Evolutionary conservation across 2,329 filamentous ascomycete species (phyloP).

Genomic region (Pseudogymnoascus sp.): DNA sequence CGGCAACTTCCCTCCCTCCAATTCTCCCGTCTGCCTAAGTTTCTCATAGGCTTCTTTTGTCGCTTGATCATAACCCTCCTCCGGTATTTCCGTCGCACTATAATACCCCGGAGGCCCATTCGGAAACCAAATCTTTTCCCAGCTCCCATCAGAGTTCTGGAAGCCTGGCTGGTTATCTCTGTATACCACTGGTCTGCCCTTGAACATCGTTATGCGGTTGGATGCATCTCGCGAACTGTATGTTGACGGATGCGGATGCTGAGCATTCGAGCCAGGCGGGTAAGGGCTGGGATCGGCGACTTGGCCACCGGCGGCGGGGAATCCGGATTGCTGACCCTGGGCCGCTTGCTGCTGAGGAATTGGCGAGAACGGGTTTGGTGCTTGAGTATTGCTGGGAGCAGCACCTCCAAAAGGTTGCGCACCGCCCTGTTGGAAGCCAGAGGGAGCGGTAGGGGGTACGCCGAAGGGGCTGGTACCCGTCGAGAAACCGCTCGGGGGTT

Average conservation of each 20-base stretch:
- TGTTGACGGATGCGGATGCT: constrained; percentile 13
- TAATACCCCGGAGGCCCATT: constrained; percentile 57
- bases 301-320: neutral
- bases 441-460: neutral
- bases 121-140: constrained; percentile 64
- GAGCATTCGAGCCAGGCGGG: neutral
- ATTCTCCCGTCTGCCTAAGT: constrained; percentile 57
- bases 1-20: constrained; percentile 65
- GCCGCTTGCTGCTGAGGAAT: constrained; percentile 12
- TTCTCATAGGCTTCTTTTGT: constrained; percentile 54
- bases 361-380: constrained; percentile 12
- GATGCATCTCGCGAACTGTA: constrained; percentile 16
- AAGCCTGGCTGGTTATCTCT: constrained; percentile 40
- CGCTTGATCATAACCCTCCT: constrained; percentile 49
- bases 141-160: constrained; percentile 44
- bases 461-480: neutral
- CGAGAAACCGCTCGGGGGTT: neutral
- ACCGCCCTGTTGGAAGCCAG: neutral
- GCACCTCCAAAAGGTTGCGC: constrained; percentile 27
- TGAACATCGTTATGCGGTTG: constrained; percentile 47
- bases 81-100: constrained; percentile 52
- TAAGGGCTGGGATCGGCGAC: constrained; percentile 6
- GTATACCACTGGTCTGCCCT: constrained; percentile 55
- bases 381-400: constrained; percentile 19
- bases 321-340: neutral